phyloP scores from a whole-genome alignment of 257 asterid genomes.

The Parsonsia alboflavescens region DNA sequence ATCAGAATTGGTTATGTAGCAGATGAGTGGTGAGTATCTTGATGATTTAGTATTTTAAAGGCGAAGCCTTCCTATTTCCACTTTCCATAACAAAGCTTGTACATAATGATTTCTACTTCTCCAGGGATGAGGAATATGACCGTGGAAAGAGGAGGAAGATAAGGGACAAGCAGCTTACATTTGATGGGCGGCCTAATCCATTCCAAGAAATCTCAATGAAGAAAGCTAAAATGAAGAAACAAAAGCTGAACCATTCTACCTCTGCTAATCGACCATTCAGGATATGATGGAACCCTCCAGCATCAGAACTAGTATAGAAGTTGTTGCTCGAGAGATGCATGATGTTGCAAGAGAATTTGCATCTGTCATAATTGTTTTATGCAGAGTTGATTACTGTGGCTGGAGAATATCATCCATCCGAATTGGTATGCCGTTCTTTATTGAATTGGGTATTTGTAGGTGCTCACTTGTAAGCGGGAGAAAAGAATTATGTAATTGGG shows the following conservation, averaged over 20 bases:
- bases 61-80: no score
- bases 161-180: constrained; percentile 35
- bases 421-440: not conserved
- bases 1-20: constrained; percentile 68
- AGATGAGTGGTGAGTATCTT: constrained; percentile 73
- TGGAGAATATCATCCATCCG: not conserved
- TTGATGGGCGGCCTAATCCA: constrained; percentile 63
- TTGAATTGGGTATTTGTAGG: not conserved
- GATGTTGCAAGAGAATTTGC: not conserved
- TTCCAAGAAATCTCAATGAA: constrained; percentile 67
- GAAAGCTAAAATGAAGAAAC: constrained; percentile 39
- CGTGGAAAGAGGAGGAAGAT: constrained; percentile 92
- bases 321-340: not conserved
- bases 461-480: not conserved
- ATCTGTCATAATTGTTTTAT: not conserved
- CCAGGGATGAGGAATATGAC: constrained; percentile 96
- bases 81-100: not conserved
- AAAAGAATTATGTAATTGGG: not conserved
- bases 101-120: not conserved
- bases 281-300: constrained; percentile 31
- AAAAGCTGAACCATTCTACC: constrained; percentile 35
- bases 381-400: not conserved
- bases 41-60: not conserved
- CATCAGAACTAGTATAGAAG: not conserved
- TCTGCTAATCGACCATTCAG: constrained; percentile 52